These are phyloP conservation scores for Cercospora zeina DNA, from an alignment of 2,329 filamentous ascomycete species.

Conservation along the genomic window DNA sequence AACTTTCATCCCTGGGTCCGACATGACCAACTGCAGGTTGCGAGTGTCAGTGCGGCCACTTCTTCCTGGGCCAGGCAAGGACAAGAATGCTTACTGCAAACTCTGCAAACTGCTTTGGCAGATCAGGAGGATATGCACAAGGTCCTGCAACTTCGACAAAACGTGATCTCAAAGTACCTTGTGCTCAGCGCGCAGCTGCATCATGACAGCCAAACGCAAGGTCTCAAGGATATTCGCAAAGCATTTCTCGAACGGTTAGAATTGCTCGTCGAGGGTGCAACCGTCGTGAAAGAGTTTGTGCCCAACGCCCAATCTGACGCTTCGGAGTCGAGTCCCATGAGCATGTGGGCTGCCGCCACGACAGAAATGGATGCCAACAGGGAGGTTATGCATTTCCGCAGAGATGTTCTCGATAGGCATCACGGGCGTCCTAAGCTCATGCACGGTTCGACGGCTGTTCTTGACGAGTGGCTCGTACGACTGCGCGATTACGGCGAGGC, in stretches of 20 bases:
- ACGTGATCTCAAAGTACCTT: constrained; percentile 35
- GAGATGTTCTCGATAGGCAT: constrained; percentile 66
- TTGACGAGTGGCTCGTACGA: constrained; percentile 71
- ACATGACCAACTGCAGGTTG: constrained; percentile 63
- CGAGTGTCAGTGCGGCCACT: constrained; percentile 45
- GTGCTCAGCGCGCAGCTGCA: constrained; percentile 29
- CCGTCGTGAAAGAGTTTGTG: constrained; percentile 15
- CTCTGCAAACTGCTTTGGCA: constrained; percentile 26
- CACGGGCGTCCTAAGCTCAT: constrained; percentile 72
- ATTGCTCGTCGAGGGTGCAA: constrained; percentile 25
- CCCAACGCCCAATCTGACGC: constrained; percentile 9
- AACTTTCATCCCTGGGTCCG: constrained; percentile 86
- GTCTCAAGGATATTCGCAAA: constrained; percentile 29
- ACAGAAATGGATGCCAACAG: constrained; percentile 31
- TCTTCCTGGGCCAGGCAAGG: constrained; percentile 71
- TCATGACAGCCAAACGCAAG: constrained; percentile 22
- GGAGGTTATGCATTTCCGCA: constrained; percentile 60
- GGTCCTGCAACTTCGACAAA: constrained; percentile 32
- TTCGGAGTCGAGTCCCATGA: not conserved
- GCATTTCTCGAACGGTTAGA: constrained; percentile 31
- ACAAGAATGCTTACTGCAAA: constrained; percentile 31
- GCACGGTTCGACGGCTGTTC: constrained; percentile 61
- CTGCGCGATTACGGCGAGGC: constrained; percentile 66
- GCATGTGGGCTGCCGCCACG: constrained; percentile 35
- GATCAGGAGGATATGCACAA: constrained; percentile 26